Evolutionary conservation across 305 asterid genomes (phyloP).

Genomic region (Solanum hybrid): DNA sequence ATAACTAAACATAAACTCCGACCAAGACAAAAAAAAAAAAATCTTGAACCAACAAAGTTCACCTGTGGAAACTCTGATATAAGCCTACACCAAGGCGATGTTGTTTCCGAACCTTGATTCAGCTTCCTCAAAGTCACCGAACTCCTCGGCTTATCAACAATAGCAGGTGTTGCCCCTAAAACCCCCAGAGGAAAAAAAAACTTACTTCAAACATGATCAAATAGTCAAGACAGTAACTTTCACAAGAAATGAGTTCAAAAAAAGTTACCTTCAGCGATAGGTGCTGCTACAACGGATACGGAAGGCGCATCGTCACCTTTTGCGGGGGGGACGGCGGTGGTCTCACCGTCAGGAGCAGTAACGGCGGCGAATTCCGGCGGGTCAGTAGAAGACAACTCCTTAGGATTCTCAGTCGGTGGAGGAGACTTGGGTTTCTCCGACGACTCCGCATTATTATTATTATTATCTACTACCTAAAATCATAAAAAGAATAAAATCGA

Average conservation of each 20-base stretch:
- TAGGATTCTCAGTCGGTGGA: conserved; percentile 44
- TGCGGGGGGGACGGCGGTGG: background rate
- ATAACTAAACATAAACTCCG: background rate
- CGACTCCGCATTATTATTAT: conserved; percentile 18
- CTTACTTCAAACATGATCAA: background rate
- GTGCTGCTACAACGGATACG: conserved; percentile 34
- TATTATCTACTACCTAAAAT: conserved; percentile 42
- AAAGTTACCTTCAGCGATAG: conserved; percentile 37
- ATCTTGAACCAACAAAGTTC: conserved; percentile 2
- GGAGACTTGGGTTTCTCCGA: conserved; percentile 34
- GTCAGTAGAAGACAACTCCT: conserved; percentile 57
- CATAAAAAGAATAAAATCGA: background rate
- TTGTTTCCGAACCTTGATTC: conserved; percentile 39
- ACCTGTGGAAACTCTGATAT: conserved; percentile 64
- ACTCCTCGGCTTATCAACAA: conserved; percentile 48
- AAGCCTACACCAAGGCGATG: conserved; percentile 76
- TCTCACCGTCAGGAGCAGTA: conserved; percentile 18
- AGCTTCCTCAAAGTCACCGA: conserved; percentile 48
- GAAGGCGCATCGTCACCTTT: conserved; percentile 5
- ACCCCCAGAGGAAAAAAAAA: background rate
- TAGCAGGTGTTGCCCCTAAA: conserved; percentile 37
- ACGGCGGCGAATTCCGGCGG: conserved; percentile 34
- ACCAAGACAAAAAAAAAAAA: background rate
- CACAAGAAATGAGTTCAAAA: background rate
- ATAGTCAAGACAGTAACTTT: background rate